Conservation (phyloP, 2,329 filamentous ascomycete species). For the Fusarium pilosicola region DNA sequence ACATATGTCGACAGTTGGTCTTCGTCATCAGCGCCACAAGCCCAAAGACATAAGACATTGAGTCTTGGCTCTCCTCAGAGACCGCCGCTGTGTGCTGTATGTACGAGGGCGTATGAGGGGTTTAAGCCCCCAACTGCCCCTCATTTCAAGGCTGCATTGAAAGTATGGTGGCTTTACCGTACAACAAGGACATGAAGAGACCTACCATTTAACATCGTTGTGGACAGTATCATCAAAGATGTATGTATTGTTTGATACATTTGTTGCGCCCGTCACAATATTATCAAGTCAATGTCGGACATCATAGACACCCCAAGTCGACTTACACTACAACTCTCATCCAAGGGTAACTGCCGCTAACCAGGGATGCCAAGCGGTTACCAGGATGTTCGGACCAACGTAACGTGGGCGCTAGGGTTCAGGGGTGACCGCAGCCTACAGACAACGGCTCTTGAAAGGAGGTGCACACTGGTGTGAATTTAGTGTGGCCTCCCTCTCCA, state of each 20-base stretch:
- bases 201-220: not conserved
- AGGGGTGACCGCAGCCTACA: slow-evolving; percentile 5
- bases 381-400: slow-evolving; percentile 38
- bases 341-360: slow-evolving; percentile 34
- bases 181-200: not conserved
- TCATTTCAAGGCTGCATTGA: slow-evolving; percentile 26
- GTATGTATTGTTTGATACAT: not conserved
- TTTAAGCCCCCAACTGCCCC: slow-evolving; percentile 11
- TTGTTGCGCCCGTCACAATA: not conserved
- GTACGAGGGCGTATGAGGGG: slow-evolving; percentile 30
- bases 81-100: slow-evolving; percentile 24
- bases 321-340: slow-evolving; percentile 25
- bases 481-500: slow-evolving; percentile 29
- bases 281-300: not conserved
- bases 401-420: slow-evolving; percentile 40
- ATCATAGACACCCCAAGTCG: slow-evolving; percentile 11
- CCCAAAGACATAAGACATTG: slow-evolving; percentile 23
- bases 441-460: slow-evolving; percentile 7
- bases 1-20: slow-evolving; percentile 8
- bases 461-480: slow-evolving; percentile 12
- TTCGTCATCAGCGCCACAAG: slow-evolving; percentile 17
- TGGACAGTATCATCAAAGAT: not conserved
- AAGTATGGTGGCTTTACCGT: not conserved
- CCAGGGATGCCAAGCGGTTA: slow-evolving; percentile 24
- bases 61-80: slow-evolving; percentile 34